Percentiles rank a stretch among this genome's conserved stretches.
Conservation (phyloP, 371 early-diverging fungal species). For the Mucor velutinosus region DNA sequence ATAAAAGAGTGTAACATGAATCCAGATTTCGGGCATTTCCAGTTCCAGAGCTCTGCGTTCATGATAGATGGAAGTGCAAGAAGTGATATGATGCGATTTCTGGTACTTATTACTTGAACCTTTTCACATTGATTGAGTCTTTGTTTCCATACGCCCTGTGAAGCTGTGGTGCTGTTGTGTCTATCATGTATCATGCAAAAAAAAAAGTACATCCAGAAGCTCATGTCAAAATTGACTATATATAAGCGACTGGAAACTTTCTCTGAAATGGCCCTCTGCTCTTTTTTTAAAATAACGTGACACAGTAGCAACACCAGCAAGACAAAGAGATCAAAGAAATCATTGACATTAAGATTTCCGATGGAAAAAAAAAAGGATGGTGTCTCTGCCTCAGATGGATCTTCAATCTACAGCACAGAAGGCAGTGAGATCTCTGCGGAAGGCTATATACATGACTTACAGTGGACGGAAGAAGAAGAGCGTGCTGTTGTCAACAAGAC, state of each 20-base stretch:
- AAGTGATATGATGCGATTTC: not conserved
- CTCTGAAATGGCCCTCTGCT: not conserved
- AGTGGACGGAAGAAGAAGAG: conserved; percentile 44
- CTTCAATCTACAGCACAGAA: conserved; percentile 2
- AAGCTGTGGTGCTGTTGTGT: not conserved
- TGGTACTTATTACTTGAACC: not conserved
- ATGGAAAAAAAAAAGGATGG: not conserved
- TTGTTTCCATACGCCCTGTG: not conserved
- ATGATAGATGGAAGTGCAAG: not conserved
- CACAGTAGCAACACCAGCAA: not conserved
- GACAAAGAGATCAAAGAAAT: not conserved
- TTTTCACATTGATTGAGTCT: not conserved
- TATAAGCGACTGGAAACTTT: not conserved
- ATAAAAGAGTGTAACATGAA: not conserved
- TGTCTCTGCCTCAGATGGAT: not conserved
- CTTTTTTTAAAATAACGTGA: not conserved
- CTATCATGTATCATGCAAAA: not conserved
- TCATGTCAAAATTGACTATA: not conserved
- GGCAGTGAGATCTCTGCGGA: conserved; percentile 5
- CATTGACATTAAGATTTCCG: not conserved
- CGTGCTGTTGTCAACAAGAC: conserved; percentile 22
- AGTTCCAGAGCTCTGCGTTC: not conserved
- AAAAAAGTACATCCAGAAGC: not conserved
- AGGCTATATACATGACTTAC: conserved; percentile 19
- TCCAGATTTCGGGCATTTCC: not conserved